A percentile compares a stretch with the other conserved stretches of the same genome.
Evolutionary conservation across 2,329 filamentous ascomycete genomes (phyloP).

Genomic region (Clonostachys chloroleuca): DNA sequence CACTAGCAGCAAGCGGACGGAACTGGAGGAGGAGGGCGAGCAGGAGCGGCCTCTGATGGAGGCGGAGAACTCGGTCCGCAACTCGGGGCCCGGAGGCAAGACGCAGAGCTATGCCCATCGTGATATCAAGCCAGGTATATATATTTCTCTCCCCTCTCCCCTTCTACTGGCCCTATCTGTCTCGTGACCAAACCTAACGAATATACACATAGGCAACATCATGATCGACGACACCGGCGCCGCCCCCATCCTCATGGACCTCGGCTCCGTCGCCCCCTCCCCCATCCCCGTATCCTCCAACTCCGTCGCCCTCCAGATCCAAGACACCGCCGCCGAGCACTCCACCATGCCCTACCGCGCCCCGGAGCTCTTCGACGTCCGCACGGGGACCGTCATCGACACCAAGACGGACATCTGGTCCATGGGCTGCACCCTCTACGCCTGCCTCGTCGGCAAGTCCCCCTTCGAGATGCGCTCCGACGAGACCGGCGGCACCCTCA

Average conservation of each 20-base stretch:
- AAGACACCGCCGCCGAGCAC: conserved; percentile 93
- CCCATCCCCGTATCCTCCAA: conserved; percentile 87
- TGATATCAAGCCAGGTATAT: conserved; percentile 90
- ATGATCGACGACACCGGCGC: conserved; percentile 94
- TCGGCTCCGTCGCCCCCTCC: conserved; percentile 84
- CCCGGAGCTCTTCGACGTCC: conserved; percentile 96
- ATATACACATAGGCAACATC: conserved; percentile 64
- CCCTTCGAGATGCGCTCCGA: conserved; percentile 95
- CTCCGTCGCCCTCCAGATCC: conserved; percentile 84
- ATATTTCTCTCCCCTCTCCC: neutral
- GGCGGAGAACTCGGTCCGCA: conserved; percentile 60
- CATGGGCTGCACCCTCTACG: conserved; percentile 94
- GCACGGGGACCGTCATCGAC: conserved; percentile 86
- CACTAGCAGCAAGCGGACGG: conserved; percentile 37
- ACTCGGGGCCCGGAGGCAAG: conserved; percentile 50
- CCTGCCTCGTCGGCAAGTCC: conserved; percentile 92
- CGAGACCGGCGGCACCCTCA: conserved; percentile 90
- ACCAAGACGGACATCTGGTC: conserved; percentile 99
- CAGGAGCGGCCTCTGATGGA: conserved; percentile 84
- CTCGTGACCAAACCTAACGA: neutral
- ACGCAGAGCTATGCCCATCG: conserved; percentile 84
- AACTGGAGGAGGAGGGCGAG: conserved; percentile 66
- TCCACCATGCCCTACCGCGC: conserved; percentile 98
- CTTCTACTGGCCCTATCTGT: neutral
- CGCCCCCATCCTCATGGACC: conserved; percentile 92